These are phyloP conservation scores for Clonostachys sp. DNA, from an alignment of 2,329 filamentous ascomycete genomes.

Conservation along the genomic window DNA sequence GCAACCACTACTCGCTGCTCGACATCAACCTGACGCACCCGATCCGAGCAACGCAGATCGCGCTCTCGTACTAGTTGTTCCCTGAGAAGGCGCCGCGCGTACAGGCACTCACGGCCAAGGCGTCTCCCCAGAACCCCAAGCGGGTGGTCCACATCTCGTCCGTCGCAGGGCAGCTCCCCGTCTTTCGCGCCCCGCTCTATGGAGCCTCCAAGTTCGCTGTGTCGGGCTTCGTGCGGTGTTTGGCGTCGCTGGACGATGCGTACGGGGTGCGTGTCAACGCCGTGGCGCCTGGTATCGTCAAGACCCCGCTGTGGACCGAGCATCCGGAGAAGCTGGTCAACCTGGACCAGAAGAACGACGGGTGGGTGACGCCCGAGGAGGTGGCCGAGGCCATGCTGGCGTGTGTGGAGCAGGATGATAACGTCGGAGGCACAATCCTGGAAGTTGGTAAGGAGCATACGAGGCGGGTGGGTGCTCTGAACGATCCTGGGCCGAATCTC, in stretches of 20 bases:
- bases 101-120: background rate
- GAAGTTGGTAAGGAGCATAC: slow-evolving; percentile 26
- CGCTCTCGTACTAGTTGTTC: slow-evolving; percentile 28
- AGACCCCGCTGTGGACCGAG: slow-evolving; percentile 40
- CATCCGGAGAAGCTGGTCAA: slow-evolving; percentile 34
- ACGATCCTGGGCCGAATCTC: slow-evolving; percentile 31
- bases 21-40: slow-evolving; percentile 37
- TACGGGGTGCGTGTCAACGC: slow-evolving; percentile 32
- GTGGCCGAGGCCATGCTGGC: slow-evolving; percentile 38
- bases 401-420: slow-evolving; percentile 22
- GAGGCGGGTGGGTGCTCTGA: slow-evolving; percentile 22
- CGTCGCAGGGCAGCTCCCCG: slow-evolving; percentile 26
- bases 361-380: slow-evolving; percentile 33
- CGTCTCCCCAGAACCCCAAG: slow-evolving; percentile 20
- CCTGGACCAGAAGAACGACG: slow-evolving; percentile 23
- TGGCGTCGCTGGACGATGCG: slow-evolving; percentile 24
- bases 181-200: slow-evolving; percentile 28
- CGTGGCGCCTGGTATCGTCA: slow-evolving; percentile 36
- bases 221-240: slow-evolving; percentile 31
- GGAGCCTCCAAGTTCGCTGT: slow-evolving; percentile 31
- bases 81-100: slow-evolving; percentile 5
- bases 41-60: slow-evolving; percentile 31
- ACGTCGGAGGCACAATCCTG: slow-evolving; percentile 32
- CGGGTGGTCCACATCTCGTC: slow-evolving; percentile 29
- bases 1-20: slow-evolving; percentile 23